Evolutionary conservation across 2,329 filamentous ascomycete species (phyloP), one percentile per base, ranked within the genome.

Genomic region (Arthrobotrys musiformis): DNA sequence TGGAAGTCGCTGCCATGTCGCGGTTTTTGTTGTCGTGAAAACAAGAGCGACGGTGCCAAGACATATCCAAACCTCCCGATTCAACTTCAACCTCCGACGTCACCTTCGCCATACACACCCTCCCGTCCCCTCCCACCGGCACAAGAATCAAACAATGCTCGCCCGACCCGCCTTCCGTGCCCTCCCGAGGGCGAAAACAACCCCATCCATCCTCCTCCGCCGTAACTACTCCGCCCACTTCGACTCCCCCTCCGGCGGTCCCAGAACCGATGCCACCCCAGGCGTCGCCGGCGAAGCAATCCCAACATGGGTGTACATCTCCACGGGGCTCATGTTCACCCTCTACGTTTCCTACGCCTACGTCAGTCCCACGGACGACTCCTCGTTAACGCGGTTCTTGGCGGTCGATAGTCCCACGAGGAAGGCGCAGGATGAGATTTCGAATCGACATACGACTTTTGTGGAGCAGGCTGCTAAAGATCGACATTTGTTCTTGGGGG

Each of bases 361-460:
- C 26, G 60, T 77, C 61, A 60, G 69, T 35, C 73, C 73, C 4
- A 66, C 73, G 22, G 66, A 70, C 30, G 61, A 52, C 37, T 66
- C 73, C 7, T 30, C 60, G 19, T 44, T 77, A 13, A 66, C 73
- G 17, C 30, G 44, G 64, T 70, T 35, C 2, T 33, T 77, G 48
- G 70, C 73, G 22, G 44, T 33, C 8, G 60, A 60, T 46, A 46
- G 13, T 8, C 26, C 40, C 30, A 46, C 42, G 24, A 28, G 60
- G 26, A 61, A 77, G 50, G 66, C 60, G 19, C 58, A 77, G 42
- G 73, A 70, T 50, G 73, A 77, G 73, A 77, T 70, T 24, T 66
- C 73, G 52, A 77, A 77, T 44, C n/a, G 73, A 50, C 73, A 77
- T 42, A 70, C 66, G 9, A 35, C 15, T 22, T 67, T 70, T 46